Percentiles rank a stretch among this genome's conserved stretches.
phyloP scores from a whole-genome alignment of 306 rosid genomes.

The Gynostemma pentaphyllum region DNA sequence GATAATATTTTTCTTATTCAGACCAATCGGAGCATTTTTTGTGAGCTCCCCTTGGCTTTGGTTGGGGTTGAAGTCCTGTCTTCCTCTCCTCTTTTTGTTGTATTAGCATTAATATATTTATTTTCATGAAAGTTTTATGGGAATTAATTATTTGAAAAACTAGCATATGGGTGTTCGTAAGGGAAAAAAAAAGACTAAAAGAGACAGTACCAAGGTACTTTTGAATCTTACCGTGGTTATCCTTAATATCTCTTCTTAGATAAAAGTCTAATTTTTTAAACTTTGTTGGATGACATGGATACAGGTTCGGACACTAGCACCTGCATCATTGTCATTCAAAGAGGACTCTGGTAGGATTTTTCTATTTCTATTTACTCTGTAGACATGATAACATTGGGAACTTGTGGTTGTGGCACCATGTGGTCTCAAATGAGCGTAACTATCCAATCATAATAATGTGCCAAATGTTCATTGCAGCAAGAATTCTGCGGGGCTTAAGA shows the following conservation, averaged over 20 bases:
- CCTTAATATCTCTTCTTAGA: background rate
- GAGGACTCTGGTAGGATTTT: conserved; percentile 81
- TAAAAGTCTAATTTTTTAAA: conserved; percentile 9
- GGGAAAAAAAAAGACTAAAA: background rate
- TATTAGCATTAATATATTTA: background rate
- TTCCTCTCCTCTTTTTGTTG: background rate
- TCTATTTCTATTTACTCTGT: conserved; percentile 7
- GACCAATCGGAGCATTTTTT: background rate
- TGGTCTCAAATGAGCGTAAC: conserved; percentile 15
- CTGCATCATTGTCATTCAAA: conserved; percentile 67
- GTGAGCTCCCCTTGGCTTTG: background rate
- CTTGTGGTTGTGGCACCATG: conserved; percentile 14
- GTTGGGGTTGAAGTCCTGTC: background rate
- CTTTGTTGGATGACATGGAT: conserved; percentile 17
- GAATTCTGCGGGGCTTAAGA: conserved; percentile 91
- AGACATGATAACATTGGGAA: conserved; percentile 16
- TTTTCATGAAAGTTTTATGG: background rate
- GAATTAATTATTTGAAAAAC: background rate
- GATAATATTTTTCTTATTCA: background rate
- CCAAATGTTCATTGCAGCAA: conserved; percentile 36
- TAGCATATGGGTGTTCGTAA: background rate
- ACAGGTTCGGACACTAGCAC: conserved; percentile 38
- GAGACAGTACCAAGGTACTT: background rate
- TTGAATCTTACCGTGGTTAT: background rate
- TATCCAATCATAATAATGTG: conserved; percentile 7